Evolutionary conservation across 2,329 filamentous ascomycete species (phyloP), one percentile per base, ranked within the genome.

Genomic region (Calonectria hongkongensis): DNA sequence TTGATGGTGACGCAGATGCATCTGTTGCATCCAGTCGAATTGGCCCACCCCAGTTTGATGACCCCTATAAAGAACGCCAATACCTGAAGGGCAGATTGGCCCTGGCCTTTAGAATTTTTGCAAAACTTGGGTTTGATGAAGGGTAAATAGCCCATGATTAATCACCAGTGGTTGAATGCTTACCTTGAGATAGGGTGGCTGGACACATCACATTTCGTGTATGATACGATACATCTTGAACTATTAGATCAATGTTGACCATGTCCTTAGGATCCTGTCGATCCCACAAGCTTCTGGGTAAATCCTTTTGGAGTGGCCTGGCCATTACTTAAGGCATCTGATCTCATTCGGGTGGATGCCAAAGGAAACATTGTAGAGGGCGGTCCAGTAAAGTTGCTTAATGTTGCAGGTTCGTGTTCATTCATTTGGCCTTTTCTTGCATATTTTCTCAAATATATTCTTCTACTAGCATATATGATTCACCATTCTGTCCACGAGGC

Each of bases 341-440:
- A 94, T 74, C 86, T 94, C 18, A 93, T 94, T 70, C 89, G 89
- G 18, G 92, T 94, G 2, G 87, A 92, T 76, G 86, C 90, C 63
- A 81, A 87, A 0, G 92, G 92, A 2, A 84, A 89, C 33, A 87
- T 94, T 30, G 88, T 94, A 33, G 92, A 90, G 12, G 92, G 92
- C 2, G 92, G 92, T n/a, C 64, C 64, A 10, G 56, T 68, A 8
- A 68, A 67, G 33, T 30, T 72, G 16, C 28, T 72, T 36, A 72
- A 72, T 18, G 28, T n/a, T n/a, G 64, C 69, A 28, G 69, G 69
- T 71, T 54, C 4, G 64, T 41, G 64, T 41, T 27, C 13, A 12
- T 48, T 36, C 18, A 3, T 25, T 15, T 60, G 41, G 21, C 21
- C 21, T 21, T 21, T 21, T 21, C 21, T 21, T 21, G 21, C 21